Percentiles rank a stretch among this genome's conserved stretches.
Evolutionary conservation across 2,329 filamentous ascomycete genomes (phyloP).

Genomic region (Pseudogymnoascus sp.): DNA sequence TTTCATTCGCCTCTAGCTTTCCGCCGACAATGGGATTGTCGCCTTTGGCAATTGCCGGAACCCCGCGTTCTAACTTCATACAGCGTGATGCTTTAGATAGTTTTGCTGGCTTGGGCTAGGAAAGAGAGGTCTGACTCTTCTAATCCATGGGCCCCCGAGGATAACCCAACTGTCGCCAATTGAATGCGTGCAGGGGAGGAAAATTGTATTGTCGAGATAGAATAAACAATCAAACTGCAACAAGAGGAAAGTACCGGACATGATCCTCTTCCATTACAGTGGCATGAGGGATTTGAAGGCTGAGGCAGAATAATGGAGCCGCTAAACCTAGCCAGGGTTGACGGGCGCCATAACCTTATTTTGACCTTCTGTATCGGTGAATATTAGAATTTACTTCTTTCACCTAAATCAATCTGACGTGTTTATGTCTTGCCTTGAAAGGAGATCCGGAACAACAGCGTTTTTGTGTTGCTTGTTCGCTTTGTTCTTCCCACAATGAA

Average conservation of each 20-base stretch:
- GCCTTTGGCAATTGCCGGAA: background rate
- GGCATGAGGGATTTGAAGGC: background rate
- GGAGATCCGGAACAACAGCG: background rate
- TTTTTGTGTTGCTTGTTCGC: background rate
- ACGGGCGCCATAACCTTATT: conserved; percentile 6
- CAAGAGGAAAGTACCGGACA: background rate
- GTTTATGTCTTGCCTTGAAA: background rate
- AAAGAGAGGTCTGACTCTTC: background rate
- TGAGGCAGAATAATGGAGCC: background rate
- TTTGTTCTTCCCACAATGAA: background rate
- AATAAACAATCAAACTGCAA: background rate
- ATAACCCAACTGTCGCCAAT: background rate
- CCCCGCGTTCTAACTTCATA: background rate
- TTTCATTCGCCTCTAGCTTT: background rate
- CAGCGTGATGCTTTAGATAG: background rate
- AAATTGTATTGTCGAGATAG: background rate
- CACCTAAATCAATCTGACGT: background rate
- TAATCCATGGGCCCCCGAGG: background rate
- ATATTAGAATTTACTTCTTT: background rate
- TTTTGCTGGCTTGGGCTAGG: background rate
- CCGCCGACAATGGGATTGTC: background rate
- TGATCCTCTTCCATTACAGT: background rate
- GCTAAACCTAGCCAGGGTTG: background rate
- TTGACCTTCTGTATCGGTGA: background rate
- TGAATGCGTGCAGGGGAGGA: background rate